Evolutionary conservation across 1,284 basidiomycete species (phyloP).

Genomic region (Cutaneotrichosporon daszewskae): DNA sequence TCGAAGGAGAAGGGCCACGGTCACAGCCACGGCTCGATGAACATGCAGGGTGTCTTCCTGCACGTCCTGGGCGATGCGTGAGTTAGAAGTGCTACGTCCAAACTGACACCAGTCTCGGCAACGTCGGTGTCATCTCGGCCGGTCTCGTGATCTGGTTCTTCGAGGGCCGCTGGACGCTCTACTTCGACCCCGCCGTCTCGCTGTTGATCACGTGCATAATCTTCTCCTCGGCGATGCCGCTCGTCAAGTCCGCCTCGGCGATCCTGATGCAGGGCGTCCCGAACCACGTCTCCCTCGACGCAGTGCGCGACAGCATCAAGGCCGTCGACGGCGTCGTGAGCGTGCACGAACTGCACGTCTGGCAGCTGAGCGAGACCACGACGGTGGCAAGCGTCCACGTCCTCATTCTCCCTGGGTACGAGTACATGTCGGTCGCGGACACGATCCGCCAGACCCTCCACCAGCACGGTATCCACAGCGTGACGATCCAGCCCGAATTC

Average conservation of each 20-base stretch:
- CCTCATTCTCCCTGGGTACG: constrained; percentile 64
- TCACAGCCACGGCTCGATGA: constrained; percentile 76
- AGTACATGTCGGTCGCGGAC: constrained; percentile 86
- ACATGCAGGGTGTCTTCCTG: constrained; percentile 89
- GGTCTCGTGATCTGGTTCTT: constrained; percentile 85
- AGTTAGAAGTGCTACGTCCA: constrained; percentile 18
- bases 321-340: constrained; percentile 80
- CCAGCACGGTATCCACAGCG: constrained; percentile 85
- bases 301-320: constrained; percentile 73
- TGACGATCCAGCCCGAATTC: constrained; percentile 63
- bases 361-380: constrained; percentile 86
- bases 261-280: constrained; percentile 98
- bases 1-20: constrained; percentile 28
- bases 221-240: constrained; percentile 87
- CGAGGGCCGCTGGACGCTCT: constrained; percentile 59
- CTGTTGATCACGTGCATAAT: constrained; percentile 95
- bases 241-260: constrained; percentile 90
- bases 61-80: constrained; percentile 92
- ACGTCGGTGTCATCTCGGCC: constrained; percentile 93
- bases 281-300: constrained; percentile 77
- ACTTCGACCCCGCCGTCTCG: constrained; percentile 90
- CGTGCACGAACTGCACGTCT: constrained; percentile 92
- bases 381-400: constrained; percentile 96
- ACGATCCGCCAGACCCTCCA: constrained; percentile 80
- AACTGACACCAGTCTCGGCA: constrained; percentile 58